phyloP scores from a whole-genome alignment of 2,329 filamentous ascomycete species.

The Diaporthe sp. region DNA sequence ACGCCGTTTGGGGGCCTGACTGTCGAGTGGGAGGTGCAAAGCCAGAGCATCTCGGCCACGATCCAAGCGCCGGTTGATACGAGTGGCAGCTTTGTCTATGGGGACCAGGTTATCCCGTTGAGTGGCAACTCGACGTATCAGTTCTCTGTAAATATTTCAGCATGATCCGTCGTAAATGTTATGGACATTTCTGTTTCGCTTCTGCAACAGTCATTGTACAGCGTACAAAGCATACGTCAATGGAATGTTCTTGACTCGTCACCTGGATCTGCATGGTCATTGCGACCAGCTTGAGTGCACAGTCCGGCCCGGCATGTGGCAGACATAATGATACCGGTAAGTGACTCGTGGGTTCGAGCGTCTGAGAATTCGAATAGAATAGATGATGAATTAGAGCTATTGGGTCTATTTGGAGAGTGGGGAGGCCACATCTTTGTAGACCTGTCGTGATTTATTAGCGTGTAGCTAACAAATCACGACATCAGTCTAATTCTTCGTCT shows the following conservation, averaged over 20 bases:
- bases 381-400: no score
- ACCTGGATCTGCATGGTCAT: background rate
- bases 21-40: background rate
- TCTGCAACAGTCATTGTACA: no score
- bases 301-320: background rate
- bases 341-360: no score
- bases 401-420: no score
- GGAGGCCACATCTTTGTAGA: no score
- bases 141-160: background rate
- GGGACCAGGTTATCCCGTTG: background rate
- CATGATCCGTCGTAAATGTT: background rate
- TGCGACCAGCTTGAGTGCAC: background rate
- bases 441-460: no score
- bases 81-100: constrained; percentile 11
- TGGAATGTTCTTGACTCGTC: no score
- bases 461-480: no score
- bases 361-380: no score
- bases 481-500: no score
- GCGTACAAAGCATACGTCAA: no score
- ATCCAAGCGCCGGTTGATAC: background rate
- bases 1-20: constrained; percentile 1
- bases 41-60: background rate
- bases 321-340: background rate
- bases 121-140: background rate
- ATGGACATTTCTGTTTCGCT: no score